Conservation (phyloP, 805 yeast species). For the Kazachstania psychrophila region DNA sequence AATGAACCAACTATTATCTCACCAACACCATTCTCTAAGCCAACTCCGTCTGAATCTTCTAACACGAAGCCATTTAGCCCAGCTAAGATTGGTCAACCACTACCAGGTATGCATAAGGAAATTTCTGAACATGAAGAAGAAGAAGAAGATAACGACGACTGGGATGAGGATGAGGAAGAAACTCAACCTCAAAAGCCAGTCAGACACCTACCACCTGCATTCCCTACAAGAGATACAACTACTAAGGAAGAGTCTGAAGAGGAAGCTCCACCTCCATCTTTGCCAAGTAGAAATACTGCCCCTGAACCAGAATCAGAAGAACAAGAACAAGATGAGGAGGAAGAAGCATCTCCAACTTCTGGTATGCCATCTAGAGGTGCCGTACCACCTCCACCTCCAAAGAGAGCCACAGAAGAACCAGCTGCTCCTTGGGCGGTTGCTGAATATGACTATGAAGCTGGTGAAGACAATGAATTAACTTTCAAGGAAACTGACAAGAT, state of each 20-base stretch:
- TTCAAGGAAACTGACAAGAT: constrained; percentile 80
- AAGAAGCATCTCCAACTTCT: constrained; percentile 21
- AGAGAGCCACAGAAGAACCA: constrained; percentile 13
- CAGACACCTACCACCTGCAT: constrained; percentile 7
- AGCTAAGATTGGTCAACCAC: constrained; percentile 23
- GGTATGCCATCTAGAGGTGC: constrained; percentile 18
- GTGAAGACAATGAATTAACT: constrained; percentile 83
- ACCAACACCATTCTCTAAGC: constrained; percentile 20
- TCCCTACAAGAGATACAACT: constrained; percentile 2
- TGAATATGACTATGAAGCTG: constrained; percentile 82
- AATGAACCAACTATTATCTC: constrained; percentile 25
- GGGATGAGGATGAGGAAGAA: constrained; percentile 21
- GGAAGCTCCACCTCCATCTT: constrained; percentile 22
- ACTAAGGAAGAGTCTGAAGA: constrained; percentile 14
- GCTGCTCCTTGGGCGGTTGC: constrained; percentile 52
- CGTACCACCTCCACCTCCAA: constrained; percentile 28
- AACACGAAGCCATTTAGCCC: constrained; percentile 2
- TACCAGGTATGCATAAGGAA: constrained; percentile 29
- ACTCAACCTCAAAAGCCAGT: not conserved
- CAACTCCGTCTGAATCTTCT: constrained; percentile 7
- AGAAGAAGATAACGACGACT: constrained; percentile 17
- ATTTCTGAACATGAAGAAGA: constrained; percentile 16
- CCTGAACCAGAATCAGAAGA: constrained; percentile 23
- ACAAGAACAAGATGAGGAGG: constrained; percentile 18
- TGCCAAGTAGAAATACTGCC: constrained; percentile 20